phyloP scores from a whole-genome alignment of 768 basidiomycete species.

The Lactarius trivialis region DNA sequence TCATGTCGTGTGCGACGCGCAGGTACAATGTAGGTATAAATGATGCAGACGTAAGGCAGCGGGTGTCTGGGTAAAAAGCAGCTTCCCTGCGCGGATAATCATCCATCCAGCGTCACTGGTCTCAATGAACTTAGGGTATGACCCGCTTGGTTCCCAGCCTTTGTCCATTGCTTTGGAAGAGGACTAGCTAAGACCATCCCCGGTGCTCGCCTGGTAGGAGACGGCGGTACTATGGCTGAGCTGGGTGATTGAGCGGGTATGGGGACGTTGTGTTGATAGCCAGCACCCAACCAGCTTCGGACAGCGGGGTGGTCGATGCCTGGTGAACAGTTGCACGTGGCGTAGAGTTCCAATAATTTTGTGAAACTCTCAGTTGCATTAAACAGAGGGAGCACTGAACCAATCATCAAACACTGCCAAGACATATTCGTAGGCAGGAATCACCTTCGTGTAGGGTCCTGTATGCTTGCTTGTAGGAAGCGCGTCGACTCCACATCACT shows the following conservation, averaged over 20 bases:
- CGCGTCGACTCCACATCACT: constrained; percentile 44
- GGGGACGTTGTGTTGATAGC: not conserved
- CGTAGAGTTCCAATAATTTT: constrained; percentile 14
- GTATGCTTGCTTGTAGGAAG: constrained; percentile 37
- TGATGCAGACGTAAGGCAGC: not conserved
- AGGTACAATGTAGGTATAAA: constrained; percentile 15
- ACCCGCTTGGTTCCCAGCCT: constrained; percentile 7
- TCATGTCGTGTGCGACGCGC: not conserved
- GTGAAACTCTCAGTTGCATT: constrained; percentile 18
- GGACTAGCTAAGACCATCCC: not conserved
- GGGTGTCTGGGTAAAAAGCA: not conserved
- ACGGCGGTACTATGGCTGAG: not conserved
- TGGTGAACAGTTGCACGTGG: constrained; percentile 13
- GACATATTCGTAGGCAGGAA: not conserved
- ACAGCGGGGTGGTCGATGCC: constrained; percentile 14
- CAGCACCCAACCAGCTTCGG: constrained; percentile 10
- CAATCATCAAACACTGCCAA: not conserved
- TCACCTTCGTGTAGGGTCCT: constrained; percentile 12
- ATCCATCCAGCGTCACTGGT: constrained; percentile 13
- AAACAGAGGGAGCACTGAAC: constrained; percentile 17
- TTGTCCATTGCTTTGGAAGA: constrained; percentile 7
- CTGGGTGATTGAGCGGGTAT: not conserved
- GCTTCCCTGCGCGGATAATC: not conserved
- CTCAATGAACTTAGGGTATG: constrained; percentile 7
- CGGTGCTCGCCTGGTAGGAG: constrained; percentile 6